Conservation (phyloP, 202 grass and related monocot species). For the Zizania palustris region DNA sequence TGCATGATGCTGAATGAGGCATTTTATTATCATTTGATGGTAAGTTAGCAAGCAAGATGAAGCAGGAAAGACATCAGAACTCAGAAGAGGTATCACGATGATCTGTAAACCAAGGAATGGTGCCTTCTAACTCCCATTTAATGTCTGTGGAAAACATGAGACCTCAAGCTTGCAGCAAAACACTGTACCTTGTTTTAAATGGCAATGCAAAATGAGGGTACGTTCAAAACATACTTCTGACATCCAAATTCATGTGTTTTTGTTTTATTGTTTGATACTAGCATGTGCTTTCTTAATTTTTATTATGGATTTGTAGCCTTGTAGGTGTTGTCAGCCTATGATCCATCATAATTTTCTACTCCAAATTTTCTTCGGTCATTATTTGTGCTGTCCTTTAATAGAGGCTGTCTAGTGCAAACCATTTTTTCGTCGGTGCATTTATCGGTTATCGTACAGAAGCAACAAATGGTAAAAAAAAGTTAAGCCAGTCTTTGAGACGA, state of each 20-base stretch:
- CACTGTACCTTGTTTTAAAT: constrained; percentile 79
- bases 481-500: no score
- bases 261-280: constrained; percentile 9
- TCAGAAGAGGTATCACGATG: constrained; percentile 35
- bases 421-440: constrained; percentile 8
- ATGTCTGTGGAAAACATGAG: constrained; percentile 85
- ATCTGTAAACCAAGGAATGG: constrained; percentile 79
- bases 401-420: not conserved
- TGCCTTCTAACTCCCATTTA: constrained; percentile 76
- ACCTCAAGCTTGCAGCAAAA: constrained; percentile 74
- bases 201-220: constrained; percentile 89
- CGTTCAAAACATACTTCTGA: constrained; percentile 28
- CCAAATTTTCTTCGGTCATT: constrained; percentile 4
- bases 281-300: constrained; percentile 20
- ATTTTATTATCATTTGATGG: constrained; percentile 29
- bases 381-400: not conserved
- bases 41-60: constrained; percentile 85
- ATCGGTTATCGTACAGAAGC: constrained; percentile 12
- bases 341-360: not conserved
- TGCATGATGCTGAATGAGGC: constrained; percentile 91
- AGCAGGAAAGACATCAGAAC: constrained; percentile 90
- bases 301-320: no score
- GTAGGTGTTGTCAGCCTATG: no score
- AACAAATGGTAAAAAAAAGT: not conserved
- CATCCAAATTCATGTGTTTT: constrained; percentile 15